Conservation (phyloP, 2,329 filamentous ascomycete species). For the Colletotrichum chrysophilum region DNA sequence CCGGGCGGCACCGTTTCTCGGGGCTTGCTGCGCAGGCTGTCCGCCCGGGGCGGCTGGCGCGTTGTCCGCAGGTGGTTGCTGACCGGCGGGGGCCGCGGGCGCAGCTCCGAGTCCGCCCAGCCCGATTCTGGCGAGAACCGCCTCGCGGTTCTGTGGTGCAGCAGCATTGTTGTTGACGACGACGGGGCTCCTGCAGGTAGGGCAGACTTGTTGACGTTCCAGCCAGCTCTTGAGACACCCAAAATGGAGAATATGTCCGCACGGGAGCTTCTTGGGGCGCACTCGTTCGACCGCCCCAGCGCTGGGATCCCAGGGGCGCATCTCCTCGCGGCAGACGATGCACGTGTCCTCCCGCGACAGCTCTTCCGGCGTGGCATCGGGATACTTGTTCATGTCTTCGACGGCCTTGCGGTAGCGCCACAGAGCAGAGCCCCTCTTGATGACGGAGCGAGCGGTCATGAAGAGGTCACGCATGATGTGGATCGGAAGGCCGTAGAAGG, state of each 20-base stretch:
- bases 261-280: slow-evolving; percentile 93
- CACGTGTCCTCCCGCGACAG: slow-evolving; percentile 88
- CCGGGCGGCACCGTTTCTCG: slow-evolving; percentile 50
- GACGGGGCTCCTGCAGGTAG: slow-evolving; percentile 88
- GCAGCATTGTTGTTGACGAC: slow-evolving; percentile 55
- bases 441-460: slow-evolving; percentile 89
- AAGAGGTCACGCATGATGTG: slow-evolving; percentile 97
- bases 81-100: slow-evolving; percentile 29
- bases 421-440: slow-evolving; percentile 87
- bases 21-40: slow-evolving; percentile 25
- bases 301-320: slow-evolving; percentile 75
- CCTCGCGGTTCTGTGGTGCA: slow-evolving; percentile 37
- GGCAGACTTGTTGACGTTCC: slow-evolving; percentile 95
- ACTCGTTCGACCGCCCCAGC: slow-evolving; percentile 79
- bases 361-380: slow-evolving; percentile 88
- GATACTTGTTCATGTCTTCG: slow-evolving; percentile 92
- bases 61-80: slow-evolving; percentile 36
- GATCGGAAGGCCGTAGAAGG: slow-evolving; percentile 93
- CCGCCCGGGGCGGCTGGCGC: slow-evolving; percentile 18
- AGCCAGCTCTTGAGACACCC: slow-evolving; percentile 96
- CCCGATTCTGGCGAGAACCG: slow-evolving; percentile 36
- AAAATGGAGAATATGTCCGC: slow-evolving; percentile 93
- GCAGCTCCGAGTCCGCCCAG: slow-evolving; percentile 23
- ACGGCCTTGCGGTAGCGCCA: slow-evolving; percentile 90
- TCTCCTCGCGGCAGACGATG: slow-evolving; percentile 97